Evolutionary conservation across 305 asterid species (phyloP).

Genomic region (Fraxinus nigra): DNA sequence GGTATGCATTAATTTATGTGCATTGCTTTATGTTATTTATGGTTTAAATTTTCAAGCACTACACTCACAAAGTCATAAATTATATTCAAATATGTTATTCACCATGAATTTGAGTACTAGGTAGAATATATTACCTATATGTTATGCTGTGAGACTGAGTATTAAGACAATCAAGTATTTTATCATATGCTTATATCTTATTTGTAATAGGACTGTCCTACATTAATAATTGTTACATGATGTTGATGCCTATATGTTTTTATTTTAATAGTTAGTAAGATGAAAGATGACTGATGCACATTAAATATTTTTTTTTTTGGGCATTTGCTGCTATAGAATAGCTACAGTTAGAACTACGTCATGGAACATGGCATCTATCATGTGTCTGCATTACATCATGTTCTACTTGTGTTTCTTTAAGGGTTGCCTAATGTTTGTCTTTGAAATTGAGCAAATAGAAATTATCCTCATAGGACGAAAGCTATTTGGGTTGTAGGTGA

Average conservation of each 20-base stretch:
- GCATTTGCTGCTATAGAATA: not conserved
- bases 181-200: too few relatives aligned
- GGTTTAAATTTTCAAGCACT: not conserved
- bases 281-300: not conserved
- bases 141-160: not conserved
- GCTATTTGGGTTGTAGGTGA: not conserved
- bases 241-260: not conserved
- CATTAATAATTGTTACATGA: not conserved
- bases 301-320: not conserved
- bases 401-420: not conserved
- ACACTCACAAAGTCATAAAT: not conserved
- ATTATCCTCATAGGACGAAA: not conserved
- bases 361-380: not conserved
- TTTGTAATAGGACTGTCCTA: too few relatives aligned
- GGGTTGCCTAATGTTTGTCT: not conserved
- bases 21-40: slow-evolving; percentile 3
- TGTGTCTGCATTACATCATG: not conserved
- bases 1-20: slow-evolving; percentile 39
- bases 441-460: not conserved
- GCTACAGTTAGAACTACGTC: not conserved
- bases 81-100: not conserved
- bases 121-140: not conserved
- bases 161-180: too few relatives aligned
- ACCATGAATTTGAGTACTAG: not conserved
- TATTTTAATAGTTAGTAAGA: not conserved